Percentiles rank a stretch among this genome's conserved stretches.
These are phyloP conservation scores for Achaetomiella virescens DNA, from an alignment of 495 filamentous ascomycete species.

Conservation along the genomic window DNA sequence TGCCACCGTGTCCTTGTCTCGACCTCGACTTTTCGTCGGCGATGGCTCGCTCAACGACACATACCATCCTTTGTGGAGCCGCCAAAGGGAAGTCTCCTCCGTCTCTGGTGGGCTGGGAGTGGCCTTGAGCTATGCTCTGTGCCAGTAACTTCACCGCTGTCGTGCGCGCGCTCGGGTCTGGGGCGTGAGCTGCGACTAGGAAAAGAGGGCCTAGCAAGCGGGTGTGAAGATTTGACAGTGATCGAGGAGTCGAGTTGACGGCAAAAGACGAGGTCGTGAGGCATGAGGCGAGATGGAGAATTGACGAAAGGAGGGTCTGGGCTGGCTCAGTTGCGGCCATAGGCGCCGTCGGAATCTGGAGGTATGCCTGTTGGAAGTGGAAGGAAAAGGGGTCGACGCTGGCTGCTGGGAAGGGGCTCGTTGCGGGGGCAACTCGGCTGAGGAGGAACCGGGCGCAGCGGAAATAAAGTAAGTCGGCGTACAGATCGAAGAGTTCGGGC, in stretches of 20 bases:
- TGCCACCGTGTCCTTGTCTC: neutral
- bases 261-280: neutral
- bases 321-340: neutral
- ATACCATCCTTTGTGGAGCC: too few relatives aligned
- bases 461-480: slow-evolving; percentile 38
- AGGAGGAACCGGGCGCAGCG: slow-evolving; percentile 50
- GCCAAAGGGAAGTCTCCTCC: too few relatives aligned
- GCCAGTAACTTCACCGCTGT: slow-evolving; percentile 7
- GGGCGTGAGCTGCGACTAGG: slow-evolving; percentile 10
- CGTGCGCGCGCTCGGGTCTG: neutral
- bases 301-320: neutral
- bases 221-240: slow-evolving; percentile 1
- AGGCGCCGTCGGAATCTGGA: neutral
- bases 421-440: slow-evolving; percentile 31
- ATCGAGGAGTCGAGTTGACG: neutral
- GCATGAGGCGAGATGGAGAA: slow-evolving; percentile 2
- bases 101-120: too few relatives aligned
- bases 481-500: slow-evolving; percentile 4
- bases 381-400: neutral
- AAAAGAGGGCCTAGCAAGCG: slow-evolving; percentile 19
- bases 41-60: neutral
- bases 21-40: neutral
- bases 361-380: neutral
- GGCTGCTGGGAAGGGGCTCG: neutral
- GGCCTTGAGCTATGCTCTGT: neutral